Conservation (phyloP, 2,329 filamentous ascomycete species). For the Aspergillus novofumigatus region DNA sequence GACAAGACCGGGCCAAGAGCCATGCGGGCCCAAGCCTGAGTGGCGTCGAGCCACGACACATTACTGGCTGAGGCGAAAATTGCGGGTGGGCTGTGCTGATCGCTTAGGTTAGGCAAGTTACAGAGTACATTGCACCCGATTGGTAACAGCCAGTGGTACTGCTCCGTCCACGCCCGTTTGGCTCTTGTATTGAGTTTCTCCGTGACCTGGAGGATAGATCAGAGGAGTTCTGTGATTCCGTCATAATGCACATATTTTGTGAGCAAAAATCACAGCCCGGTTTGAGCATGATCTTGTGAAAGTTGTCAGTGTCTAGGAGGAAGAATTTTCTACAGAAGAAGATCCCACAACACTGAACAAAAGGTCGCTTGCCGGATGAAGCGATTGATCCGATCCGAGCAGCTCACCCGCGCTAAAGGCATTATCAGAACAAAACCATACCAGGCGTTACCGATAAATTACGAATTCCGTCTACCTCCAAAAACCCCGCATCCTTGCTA, state of each 20-base stretch:
- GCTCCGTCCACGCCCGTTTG: background rate
- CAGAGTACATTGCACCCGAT: background rate
- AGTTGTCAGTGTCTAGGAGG: background rate
- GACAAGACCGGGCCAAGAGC: conserved; percentile 35
- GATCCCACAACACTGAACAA: background rate
- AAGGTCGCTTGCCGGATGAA: background rate
- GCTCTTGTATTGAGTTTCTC: background rate
- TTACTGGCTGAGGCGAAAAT: conserved; percentile 13
- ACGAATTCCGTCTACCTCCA: background rate
- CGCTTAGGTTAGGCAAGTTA: background rate
- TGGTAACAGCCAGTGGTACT: background rate
- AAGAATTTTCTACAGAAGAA: background rate
- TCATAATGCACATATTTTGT: background rate
- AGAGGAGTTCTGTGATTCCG: background rate
- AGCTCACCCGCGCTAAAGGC: background rate
- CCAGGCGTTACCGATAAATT: background rate
- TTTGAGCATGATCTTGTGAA: background rate
- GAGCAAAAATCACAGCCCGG: background rate
- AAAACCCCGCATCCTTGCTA: background rate
- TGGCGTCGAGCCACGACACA: conserved; percentile 9
- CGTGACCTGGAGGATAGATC: background rate
- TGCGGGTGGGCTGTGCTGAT: conserved; percentile 2
- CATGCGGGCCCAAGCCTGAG: conserved; percentile 19
- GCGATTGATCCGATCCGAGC: background rate
- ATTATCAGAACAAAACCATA: background rate